Conservation (phyloP, 2,329 filamentous ascomycete genomes). For the Penicillium sp. region DNA sequence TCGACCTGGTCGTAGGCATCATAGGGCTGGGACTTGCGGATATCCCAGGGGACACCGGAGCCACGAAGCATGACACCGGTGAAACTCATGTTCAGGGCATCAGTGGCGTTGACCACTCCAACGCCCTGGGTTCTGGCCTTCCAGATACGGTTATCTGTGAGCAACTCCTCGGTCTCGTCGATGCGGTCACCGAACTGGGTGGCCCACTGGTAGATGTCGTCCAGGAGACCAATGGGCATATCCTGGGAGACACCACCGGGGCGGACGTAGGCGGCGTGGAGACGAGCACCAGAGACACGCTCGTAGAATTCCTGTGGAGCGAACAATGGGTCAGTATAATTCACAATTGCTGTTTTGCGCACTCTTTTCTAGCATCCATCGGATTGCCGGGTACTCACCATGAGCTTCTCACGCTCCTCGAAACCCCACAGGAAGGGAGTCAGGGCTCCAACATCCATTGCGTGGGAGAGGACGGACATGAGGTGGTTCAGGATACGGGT, state of each 20-base stretch:
- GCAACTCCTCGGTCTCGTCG: slow-evolving; percentile 96
- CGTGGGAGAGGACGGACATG: slow-evolving; percentile 95
- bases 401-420: slow-evolving; percentile 98
- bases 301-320: slow-evolving; percentile 90
- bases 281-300: slow-evolving; percentile 94
- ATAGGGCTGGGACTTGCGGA: slow-evolving; percentile 95
- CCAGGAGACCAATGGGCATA: slow-evolving; percentile 85
- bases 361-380: neutral
- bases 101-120: slow-evolving; percentile 84
- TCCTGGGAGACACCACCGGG: slow-evolving; percentile 96
- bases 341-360: neutral
- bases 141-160: slow-evolving; percentile 99
- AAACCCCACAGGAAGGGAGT: slow-evolving; percentile 99
- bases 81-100: slow-evolving; percentile 97
- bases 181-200: slow-evolving; percentile 98
- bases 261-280: slow-evolving; percentile 95
- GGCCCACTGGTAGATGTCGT: slow-evolving; percentile 99
- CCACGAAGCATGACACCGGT: slow-evolving; percentile 97
- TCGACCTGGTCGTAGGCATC: slow-evolving; percentile 98
- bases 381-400: slow-evolving; percentile 61
- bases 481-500: slow-evolving; percentile 94
- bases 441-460: slow-evolving; percentile 97
- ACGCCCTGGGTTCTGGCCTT: slow-evolving; percentile 87
- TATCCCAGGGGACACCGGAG: slow-evolving; percentile 91
- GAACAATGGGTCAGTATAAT: slow-evolving; percentile 17